Conservation (phyloP, 83 land plant species). For the Thuja plicata region DNA sequence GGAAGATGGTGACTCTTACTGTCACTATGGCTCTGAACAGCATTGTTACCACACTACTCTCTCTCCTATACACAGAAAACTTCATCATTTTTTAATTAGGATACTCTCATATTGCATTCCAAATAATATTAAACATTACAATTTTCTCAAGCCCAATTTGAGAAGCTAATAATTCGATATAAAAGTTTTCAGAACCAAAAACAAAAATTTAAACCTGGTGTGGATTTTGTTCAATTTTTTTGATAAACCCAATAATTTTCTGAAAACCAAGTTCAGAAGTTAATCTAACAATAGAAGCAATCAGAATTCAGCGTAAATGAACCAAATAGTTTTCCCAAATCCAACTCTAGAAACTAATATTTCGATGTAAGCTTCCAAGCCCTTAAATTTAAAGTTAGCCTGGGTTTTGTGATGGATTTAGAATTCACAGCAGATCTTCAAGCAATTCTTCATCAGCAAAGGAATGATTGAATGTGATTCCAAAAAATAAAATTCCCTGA, state of each 20-base stretch:
- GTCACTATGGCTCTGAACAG: background rate
- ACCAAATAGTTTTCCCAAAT: background rate
- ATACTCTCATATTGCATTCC: background rate
- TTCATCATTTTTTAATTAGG: background rate
- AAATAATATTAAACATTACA: too few relatives aligned
- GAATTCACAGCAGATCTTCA: background rate
- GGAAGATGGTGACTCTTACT: background rate
- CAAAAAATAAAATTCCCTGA: background rate
- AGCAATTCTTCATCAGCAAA: background rate
- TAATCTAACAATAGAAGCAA: background rate
- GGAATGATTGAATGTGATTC: background rate
- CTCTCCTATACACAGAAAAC: background rate
- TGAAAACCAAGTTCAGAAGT: background rate
- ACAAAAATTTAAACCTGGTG: background rate
- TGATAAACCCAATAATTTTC: background rate
- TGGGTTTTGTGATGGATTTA: background rate
- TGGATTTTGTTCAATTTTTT: background rate
- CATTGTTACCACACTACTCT: background rate
- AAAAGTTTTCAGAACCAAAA: background rate
- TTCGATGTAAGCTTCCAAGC: background rate
- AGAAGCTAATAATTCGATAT: background rate
- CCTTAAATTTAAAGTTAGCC: background rate
- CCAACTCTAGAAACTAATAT: background rate
- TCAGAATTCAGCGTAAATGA: background rate
- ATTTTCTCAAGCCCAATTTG: background rate